These are phyloP conservation scores for Pseudopithomyces chartarum DNA, from an alignment of 2,329 filamentous ascomycete species.

Conservation along the genomic window DNA sequence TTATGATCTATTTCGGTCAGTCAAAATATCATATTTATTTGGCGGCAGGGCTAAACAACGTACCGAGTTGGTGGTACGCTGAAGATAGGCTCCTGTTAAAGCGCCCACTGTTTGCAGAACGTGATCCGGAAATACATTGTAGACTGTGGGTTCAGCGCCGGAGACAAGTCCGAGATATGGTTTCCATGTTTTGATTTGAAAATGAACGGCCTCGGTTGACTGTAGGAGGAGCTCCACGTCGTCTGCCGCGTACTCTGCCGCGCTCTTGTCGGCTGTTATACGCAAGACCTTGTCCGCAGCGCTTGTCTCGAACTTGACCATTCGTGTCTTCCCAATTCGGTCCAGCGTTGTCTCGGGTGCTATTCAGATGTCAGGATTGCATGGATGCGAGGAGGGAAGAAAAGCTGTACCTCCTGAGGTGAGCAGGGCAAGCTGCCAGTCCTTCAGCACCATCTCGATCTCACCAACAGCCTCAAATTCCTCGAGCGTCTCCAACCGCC, in stretches of 20 bases:
- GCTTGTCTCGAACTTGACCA: constrained; percentile 37
- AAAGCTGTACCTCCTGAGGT: constrained; percentile 25
- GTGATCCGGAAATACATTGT: constrained; percentile 18
- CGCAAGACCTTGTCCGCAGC: constrained; percentile 33
- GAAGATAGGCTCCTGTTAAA: constrained; percentile 32
- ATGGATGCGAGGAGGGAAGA: not conserved
- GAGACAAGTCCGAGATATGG: constrained; percentile 14
- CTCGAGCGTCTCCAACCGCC: constrained; percentile 40
- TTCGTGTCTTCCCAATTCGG: constrained; percentile 31
- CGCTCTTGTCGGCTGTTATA: constrained; percentile 44
- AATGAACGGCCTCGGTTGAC: constrained; percentile 16
- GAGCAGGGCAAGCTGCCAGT: constrained; percentile 41
- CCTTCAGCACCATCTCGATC: constrained; percentile 39
- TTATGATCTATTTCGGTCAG: constrained; percentile 28
- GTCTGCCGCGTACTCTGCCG: constrained; percentile 41
- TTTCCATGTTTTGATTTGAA: constrained; percentile 30
- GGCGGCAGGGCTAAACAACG: not conserved
- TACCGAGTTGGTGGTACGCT: constrained; percentile 22
- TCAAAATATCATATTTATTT: not conserved
- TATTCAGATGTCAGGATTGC: constrained; percentile 14
- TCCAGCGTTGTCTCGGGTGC: constrained; percentile 29
- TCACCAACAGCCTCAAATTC: constrained; percentile 43
- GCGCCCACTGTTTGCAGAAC: constrained; percentile 24
- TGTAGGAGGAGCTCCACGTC: constrained; percentile 36
- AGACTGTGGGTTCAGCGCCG: constrained; percentile 1